These are phyloP conservation scores for Crithidia bombi DNA, from an alignment of 208 protist species.

Conservation along the genomic window DNA sequence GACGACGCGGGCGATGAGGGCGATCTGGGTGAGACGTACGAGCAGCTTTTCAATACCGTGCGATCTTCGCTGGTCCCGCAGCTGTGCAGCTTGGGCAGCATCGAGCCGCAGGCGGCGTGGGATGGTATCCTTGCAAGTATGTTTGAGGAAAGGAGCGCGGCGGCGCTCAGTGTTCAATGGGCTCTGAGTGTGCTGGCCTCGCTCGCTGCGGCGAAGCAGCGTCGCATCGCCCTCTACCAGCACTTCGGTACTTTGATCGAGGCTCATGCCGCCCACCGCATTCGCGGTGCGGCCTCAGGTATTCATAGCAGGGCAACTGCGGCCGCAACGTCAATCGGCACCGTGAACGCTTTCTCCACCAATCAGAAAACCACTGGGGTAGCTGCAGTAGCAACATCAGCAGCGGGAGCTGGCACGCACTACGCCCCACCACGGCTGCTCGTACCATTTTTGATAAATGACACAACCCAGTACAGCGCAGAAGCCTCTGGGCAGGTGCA, in stretches of 20 bases:
- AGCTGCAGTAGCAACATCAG: neutral
- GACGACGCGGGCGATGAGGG: neutral
- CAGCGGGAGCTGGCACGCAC: neutral
- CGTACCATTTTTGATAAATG: conserved; percentile 12
- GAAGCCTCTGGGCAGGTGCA: conserved; percentile 35
- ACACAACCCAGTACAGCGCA: conserved; percentile 34
- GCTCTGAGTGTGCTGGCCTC: conserved; percentile 65
- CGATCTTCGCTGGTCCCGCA: conserved; percentile 15
- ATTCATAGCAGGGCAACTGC: neutral
- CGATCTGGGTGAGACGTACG: neutral
- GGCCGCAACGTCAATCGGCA: neutral
- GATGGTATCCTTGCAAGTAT: conserved; percentile 23
- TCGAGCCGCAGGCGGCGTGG: conserved; percentile 41
- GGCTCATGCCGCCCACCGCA: neutral
- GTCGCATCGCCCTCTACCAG: conserved; percentile 41
- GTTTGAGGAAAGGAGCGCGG: neutral
- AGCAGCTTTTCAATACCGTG: neutral
- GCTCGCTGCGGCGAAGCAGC: conserved; percentile 46
- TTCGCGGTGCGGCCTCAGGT: neutral
- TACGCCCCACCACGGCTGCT: conserved; percentile 26
- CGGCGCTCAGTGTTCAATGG: conserved; percentile 30
- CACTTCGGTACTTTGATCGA: conserved; percentile 35
- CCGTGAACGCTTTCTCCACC: neutral
- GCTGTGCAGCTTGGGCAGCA: conserved; percentile 29
- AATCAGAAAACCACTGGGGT: neutral